Conservation (phyloP, 768 basidiomycete species). For the Lentinula sp. region DNA sequence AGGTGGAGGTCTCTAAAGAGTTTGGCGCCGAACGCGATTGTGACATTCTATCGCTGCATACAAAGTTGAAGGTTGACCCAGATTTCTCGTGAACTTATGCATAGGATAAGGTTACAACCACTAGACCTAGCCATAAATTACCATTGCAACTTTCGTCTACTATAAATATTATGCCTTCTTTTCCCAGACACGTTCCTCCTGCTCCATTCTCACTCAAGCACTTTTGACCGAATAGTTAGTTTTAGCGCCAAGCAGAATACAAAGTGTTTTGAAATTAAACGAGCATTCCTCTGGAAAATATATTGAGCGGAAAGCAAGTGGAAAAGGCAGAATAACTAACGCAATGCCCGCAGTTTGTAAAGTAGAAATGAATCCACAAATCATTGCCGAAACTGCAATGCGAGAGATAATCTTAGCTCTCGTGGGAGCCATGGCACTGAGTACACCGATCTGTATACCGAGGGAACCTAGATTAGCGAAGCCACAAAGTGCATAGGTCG, state of each 20-base stretch:
- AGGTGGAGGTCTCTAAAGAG: not conserved
- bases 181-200: too few species aligned
- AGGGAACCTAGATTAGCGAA: conserved; percentile 85
- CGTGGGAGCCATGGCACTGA: conserved; percentile 63
- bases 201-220: too few species aligned
- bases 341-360: conserved; percentile 56
- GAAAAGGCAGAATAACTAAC: conserved; percentile 25
- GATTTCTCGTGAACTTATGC: too few species aligned
- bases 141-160: too few species aligned
- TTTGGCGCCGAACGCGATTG: too few species aligned
- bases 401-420: conserved; percentile 66
- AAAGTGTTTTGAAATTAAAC: conserved; percentile 17
- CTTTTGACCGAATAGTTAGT: too few species aligned
- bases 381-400: conserved; percentile 62
- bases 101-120: too few species aligned
- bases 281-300: conserved; percentile 36
- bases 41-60: too few species aligned
- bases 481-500: conserved; percentile 84
- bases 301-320: conserved; percentile 19
- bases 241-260: too few species aligned
- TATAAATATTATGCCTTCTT: too few species aligned
- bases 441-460: conserved; percentile 81
- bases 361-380: conserved; percentile 64
- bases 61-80: too few species aligned
- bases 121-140: too few species aligned